Base-by-base conservation (phyloP, 2,329 filamentous ascomycete genomes). In the Pseudocercospora eumusae region DNA sequence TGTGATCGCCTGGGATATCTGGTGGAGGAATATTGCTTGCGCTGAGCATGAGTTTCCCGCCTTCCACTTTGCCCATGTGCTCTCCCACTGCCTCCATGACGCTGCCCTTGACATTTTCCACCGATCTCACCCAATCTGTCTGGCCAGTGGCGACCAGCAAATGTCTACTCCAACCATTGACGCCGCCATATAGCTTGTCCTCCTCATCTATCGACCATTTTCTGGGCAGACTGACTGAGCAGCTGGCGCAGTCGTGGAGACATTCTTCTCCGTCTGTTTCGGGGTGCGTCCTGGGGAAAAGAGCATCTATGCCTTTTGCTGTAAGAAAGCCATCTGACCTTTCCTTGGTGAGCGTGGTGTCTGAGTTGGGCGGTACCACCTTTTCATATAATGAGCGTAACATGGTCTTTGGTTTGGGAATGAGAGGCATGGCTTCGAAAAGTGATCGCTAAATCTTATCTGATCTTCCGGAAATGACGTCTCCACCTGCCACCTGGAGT, bases 101-200 rank as follows among this genome's bases (percentile, higher is more conserved):
- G 61, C 81, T 84, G 52, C 81, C 83, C 68, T 90, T 88, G 81
- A 98, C 95, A 73, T 98, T 90, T 60, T 85, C 86, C 50, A 96
- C 91, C 79, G 96, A 89, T 63, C 91, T 80, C 73, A 93, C 89
- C 95, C 95, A 99, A 77, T 99, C 95, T 25, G 88, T 84, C 84
- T 97, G 96, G 64, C 92, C 91, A n/a, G 95, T 99, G 23, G 92
- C 95, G 15, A 98, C 92, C 31, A 99, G 80, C 64, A 96, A 75
- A 77, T 99, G 95, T 20, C 92, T 95, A 71, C 86, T 88, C 90
- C 92, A 98, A 36, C 87, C 91, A 72, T 92, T 90, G 65, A 97
- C 85, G 62, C 90, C 82, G 0, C 93, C 95, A 74, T 96, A 98
- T 54, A 99, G 79, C 70, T 87, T 81, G 73, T 96, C 92, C 6